phyloP scores from a whole-genome alignment of 768 basidiomycete species.

The Psilocybe cyanescens region DNA sequence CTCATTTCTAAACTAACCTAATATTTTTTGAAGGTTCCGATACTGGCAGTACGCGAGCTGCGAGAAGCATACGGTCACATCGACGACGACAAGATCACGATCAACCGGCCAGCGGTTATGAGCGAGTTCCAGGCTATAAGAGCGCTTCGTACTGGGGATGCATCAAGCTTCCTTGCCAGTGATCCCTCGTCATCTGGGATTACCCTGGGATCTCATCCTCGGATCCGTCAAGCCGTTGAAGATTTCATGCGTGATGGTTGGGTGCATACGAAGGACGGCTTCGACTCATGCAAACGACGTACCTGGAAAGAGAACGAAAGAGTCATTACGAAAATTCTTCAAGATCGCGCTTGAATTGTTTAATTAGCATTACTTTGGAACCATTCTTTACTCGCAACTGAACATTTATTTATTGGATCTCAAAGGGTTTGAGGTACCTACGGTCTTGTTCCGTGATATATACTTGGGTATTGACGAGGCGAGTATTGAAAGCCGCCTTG shows the following conservation, averaged over 20 bases:
- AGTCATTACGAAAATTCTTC: conserved; percentile 9
- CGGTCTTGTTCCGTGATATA: too few species aligned
- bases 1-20: not conserved
- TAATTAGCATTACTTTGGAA: too few species aligned
- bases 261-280: conserved; percentile 2
- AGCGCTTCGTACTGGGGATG: conserved; percentile 10
- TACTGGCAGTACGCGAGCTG: conserved; percentile 5
- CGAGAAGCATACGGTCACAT: conserved; percentile 9
- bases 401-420: too few species aligned
- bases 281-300: conserved; percentile 4
- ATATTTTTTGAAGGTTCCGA: conserved; percentile 6
- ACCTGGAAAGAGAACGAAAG: conserved; percentile 12
- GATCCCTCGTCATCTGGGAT: not conserved
- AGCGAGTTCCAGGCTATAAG: conserved; percentile 15
- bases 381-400: too few species aligned
- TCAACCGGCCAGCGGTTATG: conserved; percentile 16
- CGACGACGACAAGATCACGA: conserved; percentile 14
- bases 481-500: too few species aligned
- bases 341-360: not conserved
- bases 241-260: conserved; percentile 12
- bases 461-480: too few species aligned
- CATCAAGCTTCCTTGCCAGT: conserved; percentile 1
- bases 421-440: too few species aligned
- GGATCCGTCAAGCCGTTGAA: conserved; percentile 8
- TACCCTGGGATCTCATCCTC: not conserved